Conservation (phyloP, 495 filamentous ascomycete genomes). For the Penicillium maclennaniae region DNA sequence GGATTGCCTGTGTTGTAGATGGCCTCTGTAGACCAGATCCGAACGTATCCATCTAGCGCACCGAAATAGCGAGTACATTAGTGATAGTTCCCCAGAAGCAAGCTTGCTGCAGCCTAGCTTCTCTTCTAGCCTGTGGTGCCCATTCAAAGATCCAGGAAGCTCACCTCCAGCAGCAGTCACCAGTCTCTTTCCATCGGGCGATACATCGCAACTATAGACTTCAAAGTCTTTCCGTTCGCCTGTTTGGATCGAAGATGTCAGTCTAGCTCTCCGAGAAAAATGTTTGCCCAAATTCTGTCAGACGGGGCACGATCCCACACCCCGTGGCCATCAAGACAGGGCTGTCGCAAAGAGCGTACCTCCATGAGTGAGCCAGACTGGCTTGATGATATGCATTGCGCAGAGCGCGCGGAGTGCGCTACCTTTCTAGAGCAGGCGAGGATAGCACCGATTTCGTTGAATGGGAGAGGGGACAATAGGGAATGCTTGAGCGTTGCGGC, state of each 20-base stretch:
- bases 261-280: background rate
- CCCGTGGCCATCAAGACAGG: background rate
- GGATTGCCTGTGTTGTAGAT: constrained; percentile 74
- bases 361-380: constrained; percentile 88
- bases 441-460: background rate
- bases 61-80: constrained; percentile 13
- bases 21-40: constrained; percentile 95
- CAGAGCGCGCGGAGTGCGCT: constrained; percentile 11
- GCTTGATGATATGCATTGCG: constrained; percentile 87
- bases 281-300: background rate
- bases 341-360: constrained; percentile 43
- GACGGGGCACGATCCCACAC: background rate
- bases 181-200: constrained; percentile 84
- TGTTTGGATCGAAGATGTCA: constrained; percentile 25
- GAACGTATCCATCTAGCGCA: constrained; percentile 80
- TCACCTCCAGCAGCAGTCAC: constrained; percentile 91
- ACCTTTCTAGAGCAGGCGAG: background rate
- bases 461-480: background rate
- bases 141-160: constrained; percentile 11
- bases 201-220: constrained; percentile 95
- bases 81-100: background rate
- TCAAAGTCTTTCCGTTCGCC: constrained; percentile 97
- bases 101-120: background rate
- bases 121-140: background rate
- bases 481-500: background rate